Evolutionary conservation across 2,329 filamentous ascomycete species (phyloP).

Genomic region (Coniochaeta ligniaria): DNA sequence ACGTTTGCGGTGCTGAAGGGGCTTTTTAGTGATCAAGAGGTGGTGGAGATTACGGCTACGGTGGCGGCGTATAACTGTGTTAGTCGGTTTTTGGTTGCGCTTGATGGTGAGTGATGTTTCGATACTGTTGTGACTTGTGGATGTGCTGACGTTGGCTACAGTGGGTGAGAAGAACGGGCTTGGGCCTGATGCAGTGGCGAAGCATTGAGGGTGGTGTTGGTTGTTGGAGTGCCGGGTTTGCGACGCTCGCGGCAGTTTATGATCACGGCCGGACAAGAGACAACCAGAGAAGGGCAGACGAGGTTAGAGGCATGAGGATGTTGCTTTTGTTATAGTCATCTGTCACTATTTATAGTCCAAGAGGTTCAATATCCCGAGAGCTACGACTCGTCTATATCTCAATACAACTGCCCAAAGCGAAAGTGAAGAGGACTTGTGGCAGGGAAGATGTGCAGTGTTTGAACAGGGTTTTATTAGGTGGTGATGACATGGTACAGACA

Average conservation of each 20-base stretch:
- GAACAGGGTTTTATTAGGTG: background rate
- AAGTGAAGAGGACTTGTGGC: background rate
- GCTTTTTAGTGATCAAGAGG: conserved; percentile 60
- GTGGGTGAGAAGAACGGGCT: conserved; percentile 51
- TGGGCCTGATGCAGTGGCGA: conserved; percentile 33
- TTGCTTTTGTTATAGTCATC: background rate
- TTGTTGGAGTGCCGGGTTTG: background rate
- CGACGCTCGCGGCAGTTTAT: background rate
- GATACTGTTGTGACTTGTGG: background rate
- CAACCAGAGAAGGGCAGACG: background rate
- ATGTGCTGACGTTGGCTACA: conserved; percentile 23
- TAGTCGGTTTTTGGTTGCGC: conserved; percentile 72
- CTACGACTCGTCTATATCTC: background rate
- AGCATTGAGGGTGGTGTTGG: conserved; percentile 18
- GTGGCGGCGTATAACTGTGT: conserved; percentile 81
- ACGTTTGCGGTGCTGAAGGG: conserved; percentile 58
- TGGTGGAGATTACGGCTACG: conserved; percentile 76
- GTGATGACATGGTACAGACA: background rate
- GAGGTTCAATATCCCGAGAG: background rate
- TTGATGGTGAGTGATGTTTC: conserved; percentile 55
- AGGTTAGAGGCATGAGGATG: background rate
- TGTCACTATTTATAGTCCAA: background rate
- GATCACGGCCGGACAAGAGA: background rate
- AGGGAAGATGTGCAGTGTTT: background rate
- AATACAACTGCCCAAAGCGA: background rate